Conservation (phyloP, 257 asterid species). For the Fraxinus cuspidata region DNA sequence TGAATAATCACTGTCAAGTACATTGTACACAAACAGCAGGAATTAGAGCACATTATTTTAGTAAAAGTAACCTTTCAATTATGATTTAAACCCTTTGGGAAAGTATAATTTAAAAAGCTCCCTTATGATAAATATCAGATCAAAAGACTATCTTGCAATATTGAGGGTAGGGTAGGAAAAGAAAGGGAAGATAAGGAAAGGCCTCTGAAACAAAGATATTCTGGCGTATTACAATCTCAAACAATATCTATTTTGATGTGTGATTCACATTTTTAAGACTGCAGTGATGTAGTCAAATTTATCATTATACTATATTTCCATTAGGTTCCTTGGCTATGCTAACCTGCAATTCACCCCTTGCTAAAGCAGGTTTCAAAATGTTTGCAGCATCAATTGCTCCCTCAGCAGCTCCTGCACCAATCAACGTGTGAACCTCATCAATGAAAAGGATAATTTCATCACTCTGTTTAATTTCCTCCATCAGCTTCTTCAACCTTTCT, state of each 20-base stretch:
- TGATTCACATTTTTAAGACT: not conserved
- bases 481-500: constrained; percentile 87
- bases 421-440: constrained; percentile 95
- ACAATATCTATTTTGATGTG: not conserved
- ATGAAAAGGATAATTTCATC: constrained; percentile 90
- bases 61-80: not conserved
- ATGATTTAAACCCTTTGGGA: not conserved
- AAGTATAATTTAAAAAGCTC: not conserved
- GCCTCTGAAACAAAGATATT: not conserved
- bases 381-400: constrained; percentile 98
- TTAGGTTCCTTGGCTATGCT: constrained; percentile 13
- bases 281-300: not conserved
- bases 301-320: not conserved
- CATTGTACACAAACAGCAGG: not conserved
- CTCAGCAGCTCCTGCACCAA: constrained; percentile 99
- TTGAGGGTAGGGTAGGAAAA: not conserved
- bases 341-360: constrained; percentile 98
- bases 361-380: constrained; percentile 90
- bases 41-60: not conserved
- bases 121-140: not conserved
- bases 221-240: not conserved
- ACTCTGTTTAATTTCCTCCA: constrained; percentile 94
- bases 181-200: not conserved
- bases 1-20: not conserved
- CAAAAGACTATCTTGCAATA: constrained; percentile 14